phyloP scores from a whole-genome alignment of 108 stramenopile genomes.

The Nitzschia palea region DNA sequence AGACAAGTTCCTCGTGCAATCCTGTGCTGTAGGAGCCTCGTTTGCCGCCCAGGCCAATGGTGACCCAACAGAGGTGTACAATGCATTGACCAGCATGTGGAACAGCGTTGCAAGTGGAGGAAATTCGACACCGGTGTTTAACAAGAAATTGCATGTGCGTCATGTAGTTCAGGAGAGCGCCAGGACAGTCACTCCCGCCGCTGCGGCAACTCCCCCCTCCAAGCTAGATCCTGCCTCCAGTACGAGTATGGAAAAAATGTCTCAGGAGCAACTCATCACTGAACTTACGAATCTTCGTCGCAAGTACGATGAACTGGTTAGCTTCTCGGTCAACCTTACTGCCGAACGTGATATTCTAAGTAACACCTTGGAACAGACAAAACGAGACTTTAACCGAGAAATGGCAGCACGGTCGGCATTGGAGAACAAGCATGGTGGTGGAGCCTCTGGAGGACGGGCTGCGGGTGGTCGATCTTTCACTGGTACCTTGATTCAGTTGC shows the following conservation, averaged over 20 bases:
- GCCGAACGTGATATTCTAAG: conserved; percentile 93
- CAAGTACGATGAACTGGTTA: conserved; percentile 93
- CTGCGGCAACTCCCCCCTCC: background rate
- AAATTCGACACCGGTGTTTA: conserved; percentile 43
- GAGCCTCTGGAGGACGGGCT: conserved; percentile 9
- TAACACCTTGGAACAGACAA: conserved; percentile 90
- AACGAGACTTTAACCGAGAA: conserved; percentile 86
- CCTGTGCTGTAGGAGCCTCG: conserved; percentile 50
- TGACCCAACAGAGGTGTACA: conserved; percentile 56
- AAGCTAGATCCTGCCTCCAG: conserved; percentile 34
- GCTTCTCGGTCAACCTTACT: conserved; percentile 90
- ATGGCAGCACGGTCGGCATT: conserved; percentile 60
- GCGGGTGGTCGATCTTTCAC: conserved; percentile 6
- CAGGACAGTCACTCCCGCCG: background rate
- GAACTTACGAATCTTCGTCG: conserved; percentile 77
- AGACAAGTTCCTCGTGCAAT: conserved; percentile 91
- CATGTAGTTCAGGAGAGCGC: conserved; percentile 52
- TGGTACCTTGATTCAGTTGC: conserved; percentile 24
- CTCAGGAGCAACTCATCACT: conserved; percentile 67
- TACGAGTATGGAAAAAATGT: conserved; percentile 60
- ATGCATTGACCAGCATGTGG: conserved; percentile 85
- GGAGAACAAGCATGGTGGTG: conserved; percentile 52
- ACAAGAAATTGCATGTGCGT: conserved; percentile 86
- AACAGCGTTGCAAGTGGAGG: conserved; percentile 45
- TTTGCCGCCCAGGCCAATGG: conserved; percentile 49